Evolutionary conservation across 495 filamentous ascomycete genomes (phyloP), one percentile per base, ranked within the genome.

Genomic region (Cercophora newfieldiana): DNA sequence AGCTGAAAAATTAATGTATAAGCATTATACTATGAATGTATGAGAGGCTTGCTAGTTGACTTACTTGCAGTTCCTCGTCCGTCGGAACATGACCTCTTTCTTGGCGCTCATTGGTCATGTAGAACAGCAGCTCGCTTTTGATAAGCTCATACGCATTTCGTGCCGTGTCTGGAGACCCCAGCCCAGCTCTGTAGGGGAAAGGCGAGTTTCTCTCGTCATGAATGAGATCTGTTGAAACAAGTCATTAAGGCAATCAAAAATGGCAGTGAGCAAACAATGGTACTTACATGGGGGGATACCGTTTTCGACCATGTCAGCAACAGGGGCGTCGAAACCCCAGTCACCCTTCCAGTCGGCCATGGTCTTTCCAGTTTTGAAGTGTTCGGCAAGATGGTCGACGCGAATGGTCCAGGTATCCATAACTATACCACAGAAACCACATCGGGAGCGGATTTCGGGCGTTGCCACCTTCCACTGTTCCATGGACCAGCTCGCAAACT

Each of bases 281-380:
- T 63, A 71, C 80, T 67, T 74, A 82, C 80, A 89, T 18, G 88
- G 87, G 0, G 89, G 89, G 65, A 90, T 89, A 33, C 86, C 87
- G 73, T 88, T 87, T 69, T 88, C 83, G 66, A 91, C 79, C 72
- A 85, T 78, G 63, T 82, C 80, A 69, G 86, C 78, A 19, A 88
- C 81, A 28, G 80, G 78, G 14, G 73, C 69, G 63, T 90, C 87
- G 50, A 91, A 86, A 73, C 89, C 89, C 88, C 89, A 91, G 72
- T 88, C 87, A 69, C 89, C 89, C 72, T 81, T 83, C 89, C 89
- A 92, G 69, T 89, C 85, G 30, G 78, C 81, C 89, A 92, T 92
- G 65, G 81, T 83, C 44, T 79, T 80, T 55, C 89, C 88, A 6
- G 84, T 80, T 72, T 86, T 88, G 75, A 91, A 92, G 79, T 92